phyloP scores from a whole-genome alignment of 1,139 yeast genomes.

The Lodderomyces theae region DNA sequence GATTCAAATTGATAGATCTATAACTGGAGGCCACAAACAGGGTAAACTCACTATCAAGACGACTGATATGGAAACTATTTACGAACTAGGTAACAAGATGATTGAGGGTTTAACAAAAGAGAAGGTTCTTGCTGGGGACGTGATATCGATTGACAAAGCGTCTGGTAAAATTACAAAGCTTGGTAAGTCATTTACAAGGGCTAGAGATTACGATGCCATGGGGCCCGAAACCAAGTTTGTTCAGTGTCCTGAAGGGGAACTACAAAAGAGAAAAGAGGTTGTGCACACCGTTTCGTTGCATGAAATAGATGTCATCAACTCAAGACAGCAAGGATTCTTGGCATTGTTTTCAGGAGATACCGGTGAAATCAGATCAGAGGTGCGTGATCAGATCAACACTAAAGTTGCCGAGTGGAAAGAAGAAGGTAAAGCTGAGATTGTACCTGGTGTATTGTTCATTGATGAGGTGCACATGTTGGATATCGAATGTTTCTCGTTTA shows the following conservation, averaged over 20 bases:
- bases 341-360: slow-evolving; percentile 97
- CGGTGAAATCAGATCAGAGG: slow-evolving; percentile 94
- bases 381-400: slow-evolving; percentile 93
- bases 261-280: slow-evolving; percentile 91
- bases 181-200: slow-evolving; percentile 93
- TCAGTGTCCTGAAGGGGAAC: slow-evolving; percentile 98
- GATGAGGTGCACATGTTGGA: slow-evolving; percentile 99
- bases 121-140: slow-evolving; percentile 96
- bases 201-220: slow-evolving; percentile 98
- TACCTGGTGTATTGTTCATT: slow-evolving; percentile 97
- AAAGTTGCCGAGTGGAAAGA: slow-evolving; percentile 99
- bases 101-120: slow-evolving; percentile 94
- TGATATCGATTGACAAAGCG: slow-evolving; percentile 92
- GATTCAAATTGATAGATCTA: slow-evolving; percentile 92
- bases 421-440: slow-evolving; percentile 97
- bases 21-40: slow-evolving; percentile 97
- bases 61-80: slow-evolving; percentile 98
- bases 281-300: slow-evolving; percentile 96
- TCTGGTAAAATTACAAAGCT: slow-evolving; percentile 90
- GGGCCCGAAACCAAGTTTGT: slow-evolving; percentile 98
- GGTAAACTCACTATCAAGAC: slow-evolving; percentile 97
- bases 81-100: slow-evolving; percentile 96
- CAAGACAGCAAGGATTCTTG: slow-evolving; percentile 95
- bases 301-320: slow-evolving; percentile 96
- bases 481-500: slow-evolving; percentile 92